Percentiles rank a stretch among this genome's conserved stretches.
These are phyloP conservation scores for Colletotrichum paranaense DNA, from an alignment of 2,329 filamentous ascomycete genomes.

Conservation along the genomic window DNA sequence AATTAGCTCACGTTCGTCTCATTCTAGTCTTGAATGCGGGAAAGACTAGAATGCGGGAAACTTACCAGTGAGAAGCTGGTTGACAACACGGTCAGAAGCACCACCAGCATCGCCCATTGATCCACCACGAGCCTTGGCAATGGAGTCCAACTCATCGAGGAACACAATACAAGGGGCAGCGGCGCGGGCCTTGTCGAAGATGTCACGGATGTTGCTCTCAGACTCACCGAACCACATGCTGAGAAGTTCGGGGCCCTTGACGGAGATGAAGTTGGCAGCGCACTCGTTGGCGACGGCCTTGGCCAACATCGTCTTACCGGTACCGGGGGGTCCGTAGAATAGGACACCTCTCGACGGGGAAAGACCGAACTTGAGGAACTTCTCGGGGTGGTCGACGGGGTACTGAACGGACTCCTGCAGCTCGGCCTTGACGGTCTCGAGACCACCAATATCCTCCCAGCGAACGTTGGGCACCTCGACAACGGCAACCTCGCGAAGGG, in stretches of 20 bases:
- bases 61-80: conserved; percentile 96
- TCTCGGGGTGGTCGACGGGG: conserved; percentile 98
- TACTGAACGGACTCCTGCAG: conserved; percentile 99
- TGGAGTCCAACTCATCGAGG: conserved; percentile 98
- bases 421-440: conserved; percentile 98
- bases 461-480: conserved; percentile 99
- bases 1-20: conserved; percentile 2
- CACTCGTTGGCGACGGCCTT: conserved; percentile 99
- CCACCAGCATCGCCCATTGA: conserved; percentile 96
- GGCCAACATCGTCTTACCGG: conserved; percentile 99
- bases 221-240: conserved; percentile 99
- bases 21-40: not conserved
- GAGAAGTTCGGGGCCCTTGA: conserved; percentile 97
- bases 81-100: conserved; percentile 99
- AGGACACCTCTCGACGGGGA: conserved; percentile 98
- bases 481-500: conserved; percentile 97
- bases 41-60: conserved; percentile 42
- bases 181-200: conserved; percentile 99
- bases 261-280: conserved; percentile 98
- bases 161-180: conserved; percentile 98
- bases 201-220: conserved; percentile 99
- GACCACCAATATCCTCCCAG: conserved; percentile 99
- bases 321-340: conserved; percentile 99
- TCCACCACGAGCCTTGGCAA: conserved; percentile 98
- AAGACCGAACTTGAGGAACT: conserved; percentile 99